phyloP scores from a whole-genome alignment of 176 grass and related monocot species.

The Rhipidocladum racemiflorum region DNA sequence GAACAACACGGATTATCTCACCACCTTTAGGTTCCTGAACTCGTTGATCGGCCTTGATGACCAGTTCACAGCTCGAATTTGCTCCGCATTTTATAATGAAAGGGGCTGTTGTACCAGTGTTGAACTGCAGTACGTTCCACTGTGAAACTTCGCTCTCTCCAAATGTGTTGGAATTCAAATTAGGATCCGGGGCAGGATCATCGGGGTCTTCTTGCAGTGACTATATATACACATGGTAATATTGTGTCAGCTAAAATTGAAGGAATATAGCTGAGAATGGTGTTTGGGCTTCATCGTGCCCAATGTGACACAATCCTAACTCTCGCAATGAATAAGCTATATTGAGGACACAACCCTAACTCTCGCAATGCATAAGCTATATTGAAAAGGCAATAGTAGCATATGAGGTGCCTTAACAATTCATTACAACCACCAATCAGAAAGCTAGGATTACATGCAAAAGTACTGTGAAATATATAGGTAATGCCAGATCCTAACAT shows the following conservation, averaged over 20 bases:
- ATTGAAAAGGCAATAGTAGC: background rate
- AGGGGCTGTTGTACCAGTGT: conserved; percentile 77
- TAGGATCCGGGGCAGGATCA: conserved; percentile 42
- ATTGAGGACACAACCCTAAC: background rate
- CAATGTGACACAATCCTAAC: background rate
- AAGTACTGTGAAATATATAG: background rate
- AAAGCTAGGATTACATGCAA: background rate
- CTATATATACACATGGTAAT: conserved; percentile 49
- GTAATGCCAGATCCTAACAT: conserved; percentile 3
- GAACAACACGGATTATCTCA: conserved; percentile 82
- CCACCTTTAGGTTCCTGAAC: conserved; percentile 87
- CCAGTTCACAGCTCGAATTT: conserved; percentile 82
- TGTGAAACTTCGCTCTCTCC: conserved; percentile 80
- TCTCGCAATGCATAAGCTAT: conserved; percentile 20
- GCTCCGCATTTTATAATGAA: conserved; percentile 98
- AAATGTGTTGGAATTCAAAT: conserved; percentile 44
- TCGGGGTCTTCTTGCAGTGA: conserved; percentile 61
- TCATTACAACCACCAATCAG: background rate
- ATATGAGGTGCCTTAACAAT: background rate
- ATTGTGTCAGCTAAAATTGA: conserved; percentile 17
- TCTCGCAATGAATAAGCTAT: conserved; percentile 17
- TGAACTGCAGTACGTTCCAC: conserved; percentile 95
- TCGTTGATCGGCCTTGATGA: conserved; percentile 72
- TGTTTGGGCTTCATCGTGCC: background rate
- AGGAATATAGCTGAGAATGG: conserved; percentile 3